Evolutionary conservation across 257 asterid species (phyloP).

Genomic region (Phtheirospermum japonicum): DNA sequence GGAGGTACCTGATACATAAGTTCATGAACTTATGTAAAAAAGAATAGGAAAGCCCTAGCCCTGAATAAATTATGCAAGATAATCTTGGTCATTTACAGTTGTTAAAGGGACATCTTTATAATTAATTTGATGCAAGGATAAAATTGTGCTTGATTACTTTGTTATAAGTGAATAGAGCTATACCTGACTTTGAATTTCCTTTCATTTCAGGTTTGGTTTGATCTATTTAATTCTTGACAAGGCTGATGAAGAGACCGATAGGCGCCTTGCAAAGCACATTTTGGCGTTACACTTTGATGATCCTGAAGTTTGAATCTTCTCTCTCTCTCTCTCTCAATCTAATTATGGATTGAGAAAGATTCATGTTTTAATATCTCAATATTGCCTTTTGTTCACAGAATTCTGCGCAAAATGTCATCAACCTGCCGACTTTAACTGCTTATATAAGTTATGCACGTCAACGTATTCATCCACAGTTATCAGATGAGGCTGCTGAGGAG

Average conservation of each 20-base stretch:
- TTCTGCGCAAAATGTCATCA: constrained; percentile 57
- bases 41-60: too few species aligned
- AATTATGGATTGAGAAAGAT: too few species aligned
- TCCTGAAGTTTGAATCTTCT: constrained; percentile 59
- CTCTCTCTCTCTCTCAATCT: neutral
- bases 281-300: constrained; percentile 82
- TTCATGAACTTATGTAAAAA: too few species aligned
- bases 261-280: too few species aligned
- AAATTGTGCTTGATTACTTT: too few species aligned
- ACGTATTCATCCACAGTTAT: too few species aligned
- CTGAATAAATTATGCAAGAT: too few species aligned
- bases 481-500: too few species aligned
- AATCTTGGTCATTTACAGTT: too few species aligned
- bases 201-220: constrained; percentile 80
- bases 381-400: constrained; percentile 39
- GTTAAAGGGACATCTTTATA: too few species aligned
- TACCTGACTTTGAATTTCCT: neutral
- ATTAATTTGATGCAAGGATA: too few species aligned
- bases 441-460: constrained; percentile 90
- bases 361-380: constrained; percentile 24
- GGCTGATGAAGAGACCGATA: constrained; percentile 95
- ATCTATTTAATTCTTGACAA: constrained; percentile 92
- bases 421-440: constrained; percentile 83
- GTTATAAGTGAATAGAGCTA: too few species aligned
- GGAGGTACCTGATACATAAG: neutral